A percentile compares a stretch with the other conserved stretches of the same genome.
These are phyloP conservation scores for Carex cristatella DNA, from an alignment of 176 grass and related monocot genomes.

Conservation along the genomic window DNA sequence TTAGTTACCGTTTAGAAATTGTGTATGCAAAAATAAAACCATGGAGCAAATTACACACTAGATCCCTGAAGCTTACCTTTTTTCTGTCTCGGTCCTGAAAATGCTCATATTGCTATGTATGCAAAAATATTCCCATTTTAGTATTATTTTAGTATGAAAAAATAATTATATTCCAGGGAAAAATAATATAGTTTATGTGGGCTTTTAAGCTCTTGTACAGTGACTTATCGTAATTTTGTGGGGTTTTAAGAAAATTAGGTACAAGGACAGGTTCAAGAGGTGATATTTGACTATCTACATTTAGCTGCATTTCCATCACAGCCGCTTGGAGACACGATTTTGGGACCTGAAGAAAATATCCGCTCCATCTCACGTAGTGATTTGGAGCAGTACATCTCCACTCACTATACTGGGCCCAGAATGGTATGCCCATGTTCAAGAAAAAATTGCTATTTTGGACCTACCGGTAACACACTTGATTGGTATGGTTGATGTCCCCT, in stretches of 20 bases:
- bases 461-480: background rate
- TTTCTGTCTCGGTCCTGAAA: background rate
- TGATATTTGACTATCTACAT: slow-evolving; percentile 98
- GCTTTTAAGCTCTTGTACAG: background rate
- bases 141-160: background rate
- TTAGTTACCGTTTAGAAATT: background rate
- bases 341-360: slow-evolving; percentile 93
- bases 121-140: background rate
- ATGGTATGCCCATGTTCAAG: slow-evolving; percentile 39
- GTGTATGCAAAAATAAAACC: background rate
- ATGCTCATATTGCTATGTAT: background rate
- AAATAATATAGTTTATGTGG: background rate
- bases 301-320: slow-evolving; percentile 72
- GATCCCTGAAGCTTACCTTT: background rate
- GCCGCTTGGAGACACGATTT: slow-evolving; percentile 87
- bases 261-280: slow-evolving; percentile 86
- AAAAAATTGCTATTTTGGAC: background rate
- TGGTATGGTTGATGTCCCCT: background rate
- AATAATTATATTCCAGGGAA: background rate
- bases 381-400: slow-evolving; percentile 78
- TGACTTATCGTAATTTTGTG: background rate
- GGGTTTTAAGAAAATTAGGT: slow-evolving; percentile 55
- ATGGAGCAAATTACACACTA: background rate
- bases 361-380: slow-evolving; percentile 52
- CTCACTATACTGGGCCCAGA: slow-evolving; percentile 88